A percentile compares a stretch with the other conserved stretches of the same genome.
Evolutionary conservation across 2,329 filamentous ascomycete genomes (phyloP).

Genomic region (Acrodontium crateriforme): DNA sequence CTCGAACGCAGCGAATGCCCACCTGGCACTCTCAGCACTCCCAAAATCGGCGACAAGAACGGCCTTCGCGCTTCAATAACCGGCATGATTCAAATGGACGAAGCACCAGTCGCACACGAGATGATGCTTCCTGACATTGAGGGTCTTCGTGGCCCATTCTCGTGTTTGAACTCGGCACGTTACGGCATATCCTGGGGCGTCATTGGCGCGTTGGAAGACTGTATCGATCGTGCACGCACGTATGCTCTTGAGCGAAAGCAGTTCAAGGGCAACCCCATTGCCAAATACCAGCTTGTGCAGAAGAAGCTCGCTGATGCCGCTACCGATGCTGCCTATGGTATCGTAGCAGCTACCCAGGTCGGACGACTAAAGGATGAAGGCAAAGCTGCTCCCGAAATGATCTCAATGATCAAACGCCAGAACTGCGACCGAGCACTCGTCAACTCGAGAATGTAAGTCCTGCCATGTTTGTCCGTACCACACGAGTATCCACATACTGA

Average conservation of each 20-base stretch:
- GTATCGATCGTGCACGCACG: slow-evolving; percentile 61
- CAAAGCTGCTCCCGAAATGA: slow-evolving; percentile 85
- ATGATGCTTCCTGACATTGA: slow-evolving; percentile 93
- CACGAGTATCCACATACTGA: no score
- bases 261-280: slow-evolving; percentile 90
- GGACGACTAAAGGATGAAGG: slow-evolving; percentile 86
- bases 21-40: slow-evolving; percentile 78
- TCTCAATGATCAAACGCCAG: slow-evolving; percentile 89
- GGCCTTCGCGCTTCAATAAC: slow-evolving; percentile 86
- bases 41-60: slow-evolving; percentile 87
- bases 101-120: slow-evolving; percentile 70
- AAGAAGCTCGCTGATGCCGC: slow-evolving; percentile 92
- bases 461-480: no score
- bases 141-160: slow-evolving; percentile 78
- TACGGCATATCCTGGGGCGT: slow-evolving; percentile 90
- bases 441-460: slow-evolving; percentile 46
- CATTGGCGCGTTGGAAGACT: slow-evolving; percentile 90
- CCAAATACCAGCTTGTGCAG: slow-evolving; percentile 92
- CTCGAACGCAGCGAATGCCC: slow-evolving; percentile 77
- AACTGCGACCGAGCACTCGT: slow-evolving; percentile 85
- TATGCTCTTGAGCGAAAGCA: slow-evolving; percentile 91
- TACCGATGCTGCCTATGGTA: slow-evolving; percentile 82
- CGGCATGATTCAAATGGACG: slow-evolving; percentile 93
- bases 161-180: slow-evolving; percentile 83
- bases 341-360: slow-evolving; percentile 81